Base-by-base conservation (phyloP, 257 asterid species). In the Ilex asprella region DNA sequence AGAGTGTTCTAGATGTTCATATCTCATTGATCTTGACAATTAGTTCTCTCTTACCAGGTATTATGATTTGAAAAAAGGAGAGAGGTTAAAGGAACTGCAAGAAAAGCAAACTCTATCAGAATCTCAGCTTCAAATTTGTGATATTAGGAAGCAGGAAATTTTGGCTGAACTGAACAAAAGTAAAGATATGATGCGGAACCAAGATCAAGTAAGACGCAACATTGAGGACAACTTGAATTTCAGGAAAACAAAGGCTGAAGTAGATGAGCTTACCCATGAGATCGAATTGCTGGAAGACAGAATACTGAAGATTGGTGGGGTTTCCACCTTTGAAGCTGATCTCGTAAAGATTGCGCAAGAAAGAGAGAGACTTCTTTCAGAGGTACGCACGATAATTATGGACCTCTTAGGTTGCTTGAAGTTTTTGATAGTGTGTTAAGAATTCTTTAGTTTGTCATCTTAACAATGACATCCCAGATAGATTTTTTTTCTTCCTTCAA, bases 331-430 rank as follows among this genome's bases (percentile, higher is more conserved):
- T 58, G 87, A 84, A 75, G 74, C 97, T 29, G 77, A 79, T 84
- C 82, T 70, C 71, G 76, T 55, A 53, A 87, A 82, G 76, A 82
- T 77, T 62, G 75, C 84, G 12, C 82, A 80, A 78, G 97, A 84
- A 76, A 81, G 93, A 46, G 97, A 93, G 77, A 71, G 84, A 69
- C 88, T 83, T 70, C 92, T 93, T 41, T 89, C 92, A 12, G 96
- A 89, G 95, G 99, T 93, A 78, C 55, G 77, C 64, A 60, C 6
- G 27, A 53, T 35, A 3, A 49, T n/a, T 49, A 6, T 49, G 54
- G 54, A 15, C 54, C 14, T 49, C 16, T 49, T n/a, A 49, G 14
- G 10, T 49, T 12, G 5, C 16, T 49, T 49, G 6, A 12, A 12
- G 14, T 49, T 49, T 49, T 49, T 4, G 5, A 49, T 49, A 15